phyloP scores from a whole-genome alignment of 768 basidiomycete species.

The Mycena latifolia region DNA sequence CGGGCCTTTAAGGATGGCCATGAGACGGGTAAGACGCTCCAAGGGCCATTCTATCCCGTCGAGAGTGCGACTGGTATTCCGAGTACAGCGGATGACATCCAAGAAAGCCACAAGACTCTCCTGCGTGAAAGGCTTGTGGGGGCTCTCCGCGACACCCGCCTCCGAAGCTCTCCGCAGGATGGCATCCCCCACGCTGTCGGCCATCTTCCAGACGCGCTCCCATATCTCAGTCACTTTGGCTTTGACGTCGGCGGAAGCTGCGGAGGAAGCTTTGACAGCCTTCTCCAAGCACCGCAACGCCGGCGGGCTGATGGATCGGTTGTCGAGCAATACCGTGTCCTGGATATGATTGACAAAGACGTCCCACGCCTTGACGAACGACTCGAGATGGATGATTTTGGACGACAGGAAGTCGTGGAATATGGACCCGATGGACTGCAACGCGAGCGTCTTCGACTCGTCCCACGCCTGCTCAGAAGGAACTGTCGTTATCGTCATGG shows the following conservation, averaged over 20 bases:
- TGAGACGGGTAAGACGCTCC: conserved; percentile 72
- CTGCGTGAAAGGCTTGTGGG: conserved; percentile 74
- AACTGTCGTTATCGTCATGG: conserved; percentile 37
- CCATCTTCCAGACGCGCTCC: conserved; percentile 77
- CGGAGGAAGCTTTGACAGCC: conserved; percentile 71
- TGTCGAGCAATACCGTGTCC: conserved; percentile 76
- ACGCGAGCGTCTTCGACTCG: conserved; percentile 88
- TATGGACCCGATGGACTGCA: conserved; percentile 87
- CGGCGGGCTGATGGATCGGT: conserved; percentile 81
- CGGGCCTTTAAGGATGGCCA: conserved; percentile 83
- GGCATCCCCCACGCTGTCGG: conserved; percentile 73
- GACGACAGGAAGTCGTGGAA: conserved; percentile 82
- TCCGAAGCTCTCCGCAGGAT: conserved; percentile 48
- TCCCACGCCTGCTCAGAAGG: conserved; percentile 73
- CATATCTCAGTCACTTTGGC: conserved; percentile 59
- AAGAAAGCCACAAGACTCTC: conserved; percentile 89
- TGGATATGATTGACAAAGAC: conserved; percentile 81
- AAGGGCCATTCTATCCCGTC: conserved; percentile 75
- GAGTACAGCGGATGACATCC: conserved; percentile 73
- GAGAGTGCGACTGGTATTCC: conserved; percentile 60
- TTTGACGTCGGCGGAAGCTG: conserved; percentile 55
- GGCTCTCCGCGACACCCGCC: conserved; percentile 39
- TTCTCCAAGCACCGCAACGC: conserved; percentile 88
- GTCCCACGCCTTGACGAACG: conserved; percentile 81
- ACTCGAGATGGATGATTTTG: conserved; percentile 79